Evolutionary conservation across 441 rosid genomes (phyloP).

Genomic region (Bruguiera hainesii): DNA sequence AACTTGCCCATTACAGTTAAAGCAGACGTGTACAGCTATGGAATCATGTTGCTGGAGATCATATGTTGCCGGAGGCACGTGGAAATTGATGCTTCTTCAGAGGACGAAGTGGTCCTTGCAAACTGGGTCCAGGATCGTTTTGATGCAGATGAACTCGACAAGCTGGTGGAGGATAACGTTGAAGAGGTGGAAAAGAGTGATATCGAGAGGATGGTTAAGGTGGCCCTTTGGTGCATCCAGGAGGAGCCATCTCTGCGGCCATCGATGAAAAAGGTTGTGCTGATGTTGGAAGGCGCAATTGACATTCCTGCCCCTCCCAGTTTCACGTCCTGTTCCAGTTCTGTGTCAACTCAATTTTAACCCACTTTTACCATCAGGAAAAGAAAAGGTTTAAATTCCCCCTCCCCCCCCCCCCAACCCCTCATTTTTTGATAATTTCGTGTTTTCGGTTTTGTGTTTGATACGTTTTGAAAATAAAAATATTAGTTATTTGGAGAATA

Average conservation of each 20-base stretch:
- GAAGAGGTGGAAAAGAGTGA: conserved; percentile 5
- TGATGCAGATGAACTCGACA: conserved; percentile 1
- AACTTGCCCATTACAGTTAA: conserved; percentile 19
- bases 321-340: not conserved
- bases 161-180: not conserved
- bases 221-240: conserved; percentile 25
- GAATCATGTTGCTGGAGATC: conserved; percentile 19
- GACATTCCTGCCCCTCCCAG: conserved; percentile 29
- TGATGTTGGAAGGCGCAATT: conserved; percentile 37
- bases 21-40: conserved; percentile 20
- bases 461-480: no score
- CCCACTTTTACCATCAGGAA: no score
- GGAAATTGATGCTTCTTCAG: conserved; percentile 4
- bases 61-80: conserved; percentile 17
- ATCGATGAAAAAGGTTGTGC: conserved; percentile 34
- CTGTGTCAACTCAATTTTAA: not conserved
- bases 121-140: conserved; percentile 17
- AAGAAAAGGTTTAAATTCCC: no score
- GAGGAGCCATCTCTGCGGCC: conserved; percentile 36
- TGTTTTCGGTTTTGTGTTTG: no score
- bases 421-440: no score
- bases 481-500: no score
- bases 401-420: no score
- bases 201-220: conserved; percentile 7
- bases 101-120: conserved; percentile 9